These are phyloP conservation scores for Lanmaoa pseudosensibilis DNA, from an alignment of 768 basidiomycete species.

Conservation along the genomic window DNA sequence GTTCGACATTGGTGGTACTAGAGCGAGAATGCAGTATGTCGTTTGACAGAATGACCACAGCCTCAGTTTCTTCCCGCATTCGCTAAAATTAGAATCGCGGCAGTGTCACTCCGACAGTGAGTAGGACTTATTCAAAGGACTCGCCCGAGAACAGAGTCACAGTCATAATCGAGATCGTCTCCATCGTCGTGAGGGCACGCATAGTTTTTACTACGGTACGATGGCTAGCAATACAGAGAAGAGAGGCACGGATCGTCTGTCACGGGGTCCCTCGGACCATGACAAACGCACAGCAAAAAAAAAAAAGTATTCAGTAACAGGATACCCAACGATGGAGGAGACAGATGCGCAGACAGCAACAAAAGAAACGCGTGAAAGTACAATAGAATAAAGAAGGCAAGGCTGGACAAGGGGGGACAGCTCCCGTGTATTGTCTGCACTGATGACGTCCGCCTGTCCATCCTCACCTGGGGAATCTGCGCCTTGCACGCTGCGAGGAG, in stretches of 20 bases:
- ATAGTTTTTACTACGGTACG: neutral
- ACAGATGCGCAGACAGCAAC: conserved; percentile 1
- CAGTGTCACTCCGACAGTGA: too few species aligned
- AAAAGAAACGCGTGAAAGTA: neutral
- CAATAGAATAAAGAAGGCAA: neutral
- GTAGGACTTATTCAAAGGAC: too few species aligned
- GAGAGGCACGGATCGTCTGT: neutral
- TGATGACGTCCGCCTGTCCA: neutral
- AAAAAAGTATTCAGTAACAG: neutral
- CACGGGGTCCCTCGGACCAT: neutral
- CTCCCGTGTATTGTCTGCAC: neutral
- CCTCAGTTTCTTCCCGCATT: too few species aligned
- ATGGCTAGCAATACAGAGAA: neutral
- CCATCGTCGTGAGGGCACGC: neutral
- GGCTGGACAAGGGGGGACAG: neutral
- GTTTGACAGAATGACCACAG: too few species aligned
- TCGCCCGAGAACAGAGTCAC: too few species aligned
- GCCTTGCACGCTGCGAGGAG: neutral
- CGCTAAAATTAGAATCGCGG: too few species aligned
- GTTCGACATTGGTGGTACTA: too few species aligned
- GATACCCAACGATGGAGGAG: neutral
- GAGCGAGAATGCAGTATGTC: too few species aligned
- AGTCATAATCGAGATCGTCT: neutral
- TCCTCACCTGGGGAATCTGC: neutral
- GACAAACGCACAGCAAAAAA: conserved; percentile 1